Conservation (phyloP, 352 stramenopile genomes). For the Thalassiosira pacifica region DNA sequence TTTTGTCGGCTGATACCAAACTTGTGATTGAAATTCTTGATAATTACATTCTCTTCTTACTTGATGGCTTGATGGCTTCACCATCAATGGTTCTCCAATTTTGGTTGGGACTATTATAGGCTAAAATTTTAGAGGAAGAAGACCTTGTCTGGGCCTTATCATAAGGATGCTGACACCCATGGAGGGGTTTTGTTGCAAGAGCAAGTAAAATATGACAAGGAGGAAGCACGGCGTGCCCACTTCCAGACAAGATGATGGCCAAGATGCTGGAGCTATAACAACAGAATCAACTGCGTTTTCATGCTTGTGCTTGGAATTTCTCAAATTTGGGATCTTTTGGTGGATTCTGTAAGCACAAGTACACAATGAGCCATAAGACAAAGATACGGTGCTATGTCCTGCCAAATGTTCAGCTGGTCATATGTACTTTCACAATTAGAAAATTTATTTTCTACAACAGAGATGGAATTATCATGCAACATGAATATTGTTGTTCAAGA, state of each 20-base stretch:
- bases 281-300: not conserved
- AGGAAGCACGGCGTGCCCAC: not conserved
- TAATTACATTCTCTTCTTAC: constrained; percentile 9
- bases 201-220: not conserved
- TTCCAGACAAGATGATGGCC: not conserved
- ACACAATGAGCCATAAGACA: not conserved
- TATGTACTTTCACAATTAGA: constrained; percentile 1
- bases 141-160: too few species aligned
- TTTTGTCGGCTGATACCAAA: not conserved
- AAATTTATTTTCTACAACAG: constrained; percentile 28
- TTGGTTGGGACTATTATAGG: not conserved
- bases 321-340: constrained; percentile 6
- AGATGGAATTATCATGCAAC: not conserved
- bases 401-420: not conserved
- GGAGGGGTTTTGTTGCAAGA: not conserved
- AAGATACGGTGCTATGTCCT: constrained; percentile 8
- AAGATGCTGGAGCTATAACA: not conserved
- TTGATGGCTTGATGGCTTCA: constrained; percentile 12
- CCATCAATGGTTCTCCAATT: constrained; percentile 11
- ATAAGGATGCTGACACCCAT: not conserved
- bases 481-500: constrained; percentile 6
- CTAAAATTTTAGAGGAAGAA: too few species aligned
- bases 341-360: not conserved
- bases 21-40: constrained; percentile 19
- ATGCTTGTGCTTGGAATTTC: constrained; percentile 1